Conservation (phyloP, 2,329 filamentous ascomycete species). For the Endocalyx cinctus region DNA sequence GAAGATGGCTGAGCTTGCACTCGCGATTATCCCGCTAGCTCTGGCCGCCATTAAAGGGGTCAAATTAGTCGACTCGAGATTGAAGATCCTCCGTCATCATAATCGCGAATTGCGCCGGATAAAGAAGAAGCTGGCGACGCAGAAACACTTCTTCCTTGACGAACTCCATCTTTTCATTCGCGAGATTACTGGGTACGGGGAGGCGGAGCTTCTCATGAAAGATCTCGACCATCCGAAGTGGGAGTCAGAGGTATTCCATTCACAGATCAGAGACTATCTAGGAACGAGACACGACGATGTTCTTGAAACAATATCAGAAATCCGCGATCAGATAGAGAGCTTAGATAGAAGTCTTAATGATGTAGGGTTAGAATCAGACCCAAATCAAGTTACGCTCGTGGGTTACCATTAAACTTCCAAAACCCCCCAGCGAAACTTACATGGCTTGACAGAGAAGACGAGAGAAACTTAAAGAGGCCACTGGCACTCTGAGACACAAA, state of each 20-base stretch:
- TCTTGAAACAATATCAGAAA: conserved; percentile 5
- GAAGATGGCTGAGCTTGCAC: conserved; percentile 13
- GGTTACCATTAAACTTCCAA: too few relatives aligned
- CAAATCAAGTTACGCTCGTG: too few relatives aligned
- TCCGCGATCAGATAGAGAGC: conserved; percentile 2
- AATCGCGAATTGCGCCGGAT: conserved; percentile 9
- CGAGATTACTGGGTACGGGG: conserved; percentile 6
- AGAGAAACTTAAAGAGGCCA: too few relatives aligned
- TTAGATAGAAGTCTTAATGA: too few relatives aligned
- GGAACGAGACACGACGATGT: conserved; percentile 6
- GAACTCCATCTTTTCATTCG: conserved; percentile 11
- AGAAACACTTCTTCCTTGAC: conserved; percentile 11
- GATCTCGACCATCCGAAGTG: conserved; percentile 3
- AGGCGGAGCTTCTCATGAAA: conserved; percentile 8
- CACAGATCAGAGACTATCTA: conserved; percentile 6
- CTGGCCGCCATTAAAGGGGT: conserved; percentile 10
- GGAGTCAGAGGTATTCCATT: conserved; percentile 4
- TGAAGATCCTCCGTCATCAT: conserved; percentile 11
- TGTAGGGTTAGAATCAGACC: too few relatives aligned
- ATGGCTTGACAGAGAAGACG: too few relatives aligned
- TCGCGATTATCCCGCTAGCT: conserved; percentile 12
- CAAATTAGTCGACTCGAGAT: conserved; percentile 5
- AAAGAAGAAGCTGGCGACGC: conserved; percentile 8
- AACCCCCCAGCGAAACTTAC: too few relatives aligned
- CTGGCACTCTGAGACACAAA: conserved; percentile 8